Conservation (phyloP, 1,284 basidiomycete genomes). For the Pascua sp. region DNA sequence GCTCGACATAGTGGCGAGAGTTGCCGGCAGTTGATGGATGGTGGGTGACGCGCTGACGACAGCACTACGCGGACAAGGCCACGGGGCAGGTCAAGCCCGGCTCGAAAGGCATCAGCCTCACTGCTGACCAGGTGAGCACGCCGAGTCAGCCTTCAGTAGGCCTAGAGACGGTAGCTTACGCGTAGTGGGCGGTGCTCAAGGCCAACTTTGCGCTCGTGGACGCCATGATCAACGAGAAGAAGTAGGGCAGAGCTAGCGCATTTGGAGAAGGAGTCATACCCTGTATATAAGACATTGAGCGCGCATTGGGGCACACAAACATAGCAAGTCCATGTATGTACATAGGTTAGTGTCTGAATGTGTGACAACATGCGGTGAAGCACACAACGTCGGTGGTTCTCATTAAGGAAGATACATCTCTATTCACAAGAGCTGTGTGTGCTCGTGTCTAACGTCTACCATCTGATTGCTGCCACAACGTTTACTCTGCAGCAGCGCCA, state of each 20-base stretch:
- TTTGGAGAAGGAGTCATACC: too few relatives aligned
- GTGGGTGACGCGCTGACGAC: slow-evolving; percentile 3
- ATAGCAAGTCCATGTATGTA: too few relatives aligned
- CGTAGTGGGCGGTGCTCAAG: slow-evolving; percentile 24
- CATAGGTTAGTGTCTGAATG: too few relatives aligned
- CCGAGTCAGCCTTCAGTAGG: background rate
- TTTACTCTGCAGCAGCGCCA: too few relatives aligned
- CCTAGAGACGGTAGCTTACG: background rate
- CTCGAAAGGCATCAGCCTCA: slow-evolving; percentile 74
- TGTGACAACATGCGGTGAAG: too few relatives aligned
- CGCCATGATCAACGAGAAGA: slow-evolving; percentile 15
- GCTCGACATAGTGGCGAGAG: background rate
- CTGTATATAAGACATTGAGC: too few relatives aligned
- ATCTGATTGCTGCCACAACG: too few relatives aligned
- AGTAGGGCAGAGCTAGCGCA: background rate
- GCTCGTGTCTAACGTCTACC: too few relatives aligned
- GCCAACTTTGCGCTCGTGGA: slow-evolving; percentile 16
- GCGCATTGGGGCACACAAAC: too few relatives aligned
- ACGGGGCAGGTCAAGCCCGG: slow-evolving; percentile 67
- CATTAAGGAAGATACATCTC: too few relatives aligned
- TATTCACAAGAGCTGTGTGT: too few relatives aligned
- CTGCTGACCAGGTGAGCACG: slow-evolving; percentile 61
- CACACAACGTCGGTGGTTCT: too few relatives aligned
- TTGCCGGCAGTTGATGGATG: background rate
- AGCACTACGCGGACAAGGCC: slow-evolving; percentile 59